Percentiles rank a stretch among this genome's conserved stretches.
Evolutionary conservation across 2,329 filamentous ascomycete species (phyloP).

Genomic region (Penicillium psychrosexuale): DNA sequence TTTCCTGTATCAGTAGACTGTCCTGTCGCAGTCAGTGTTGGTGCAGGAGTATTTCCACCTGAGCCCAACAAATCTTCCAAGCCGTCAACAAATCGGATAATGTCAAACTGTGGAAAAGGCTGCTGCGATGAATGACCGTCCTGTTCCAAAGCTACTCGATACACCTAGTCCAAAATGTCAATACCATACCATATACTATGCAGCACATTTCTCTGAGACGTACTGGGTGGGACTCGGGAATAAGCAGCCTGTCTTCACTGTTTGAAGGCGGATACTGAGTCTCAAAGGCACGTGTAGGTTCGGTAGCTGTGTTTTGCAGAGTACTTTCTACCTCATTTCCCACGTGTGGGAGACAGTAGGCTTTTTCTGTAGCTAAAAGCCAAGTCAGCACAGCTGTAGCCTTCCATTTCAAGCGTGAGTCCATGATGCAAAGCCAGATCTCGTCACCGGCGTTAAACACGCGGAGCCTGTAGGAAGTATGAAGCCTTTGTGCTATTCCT

Average conservation of each 20-base stretch:
- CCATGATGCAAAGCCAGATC: slow-evolving; percentile 17
- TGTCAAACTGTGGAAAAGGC: slow-evolving; percentile 27
- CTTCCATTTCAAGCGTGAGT: slow-evolving; percentile 21
- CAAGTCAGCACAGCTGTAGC: slow-evolving; percentile 36
- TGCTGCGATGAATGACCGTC: slow-evolving; percentile 29
- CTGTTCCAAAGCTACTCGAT: slow-evolving; percentile 30
- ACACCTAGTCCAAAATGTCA: slow-evolving; percentile 26
- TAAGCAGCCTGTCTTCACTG: slow-evolving; percentile 25
- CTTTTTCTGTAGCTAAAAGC: slow-evolving; percentile 31
- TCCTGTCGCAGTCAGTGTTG: slow-evolving; percentile 10
- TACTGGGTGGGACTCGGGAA: slow-evolving; percentile 32
- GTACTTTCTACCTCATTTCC: slow-evolving; percentile 11
- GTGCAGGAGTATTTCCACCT: not conserved
- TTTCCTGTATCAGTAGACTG: not conserved
- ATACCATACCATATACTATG: not conserved
- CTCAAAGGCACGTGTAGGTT: slow-evolving; percentile 21
- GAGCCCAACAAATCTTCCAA: slow-evolving; percentile 13
- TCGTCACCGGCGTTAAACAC: not conserved
- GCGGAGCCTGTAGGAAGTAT: not conserved
- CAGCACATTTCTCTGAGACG: slow-evolving; percentile 9
- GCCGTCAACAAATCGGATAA: slow-evolving; percentile 17
- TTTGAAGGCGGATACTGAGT: slow-evolving; percentile 39
- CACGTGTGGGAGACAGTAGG: slow-evolving; percentile 25
- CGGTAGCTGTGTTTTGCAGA: slow-evolving; percentile 14
- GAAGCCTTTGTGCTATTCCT: slow-evolving; percentile 1